Conservation (phyloP, 23 red algal genomes). For the Gracilaria vermiculophylla region DNA sequence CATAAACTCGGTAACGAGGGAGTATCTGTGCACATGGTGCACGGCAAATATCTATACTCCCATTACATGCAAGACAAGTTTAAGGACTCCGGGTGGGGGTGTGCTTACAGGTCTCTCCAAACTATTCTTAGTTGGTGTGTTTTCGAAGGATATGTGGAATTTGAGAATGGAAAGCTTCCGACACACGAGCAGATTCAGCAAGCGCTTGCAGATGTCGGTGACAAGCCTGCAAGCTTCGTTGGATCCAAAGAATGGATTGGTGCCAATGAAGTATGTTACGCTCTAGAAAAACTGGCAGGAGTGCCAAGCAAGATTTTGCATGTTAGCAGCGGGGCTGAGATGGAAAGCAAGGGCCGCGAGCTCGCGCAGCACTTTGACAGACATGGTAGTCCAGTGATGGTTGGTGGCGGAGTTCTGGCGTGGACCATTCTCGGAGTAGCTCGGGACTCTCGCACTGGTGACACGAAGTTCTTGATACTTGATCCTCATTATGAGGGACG, state of each 20-base stretch:
- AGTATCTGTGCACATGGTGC: slow-evolving; percentile 33
- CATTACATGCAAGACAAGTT: slow-evolving; percentile 61
- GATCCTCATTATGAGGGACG: slow-evolving; percentile 86
- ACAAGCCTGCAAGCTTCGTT: slow-evolving; percentile 78
- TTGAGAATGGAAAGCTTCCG: slow-evolving; percentile 47
- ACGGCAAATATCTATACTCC: slow-evolving; percentile 55
- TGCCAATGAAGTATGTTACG: slow-evolving; percentile 87
- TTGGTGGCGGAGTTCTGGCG: slow-evolving; percentile 88
- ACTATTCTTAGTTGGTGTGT: slow-evolving; percentile 82
- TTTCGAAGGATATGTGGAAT: slow-evolving; percentile 20
- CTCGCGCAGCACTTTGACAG: slow-evolving; percentile 71
- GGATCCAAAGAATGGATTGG: slow-evolving; percentile 89
- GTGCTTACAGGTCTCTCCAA: slow-evolving; percentile 88
- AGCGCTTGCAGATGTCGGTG: slow-evolving; percentile 76
- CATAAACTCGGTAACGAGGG: slow-evolving; percentile 4
- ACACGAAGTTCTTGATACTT: slow-evolving; percentile 76
- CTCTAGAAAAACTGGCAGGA: slow-evolving; percentile 67
- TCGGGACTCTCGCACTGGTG: slow-evolving; percentile 43
- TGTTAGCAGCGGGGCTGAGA: slow-evolving; percentile 77
- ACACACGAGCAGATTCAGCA: slow-evolving; percentile 66
- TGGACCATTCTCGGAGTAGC: slow-evolving; percentile 86
- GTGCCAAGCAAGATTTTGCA: slow-evolving; percentile 80
- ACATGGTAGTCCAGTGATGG: slow-evolving; percentile 81
- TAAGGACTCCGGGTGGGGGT: slow-evolving; percentile 89
- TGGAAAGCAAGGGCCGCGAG: slow-evolving; percentile 67